Base-by-base conservation (phyloP, 2,329 filamentous ascomycete genomes). In the Calonectria pauciramosa region DNA sequence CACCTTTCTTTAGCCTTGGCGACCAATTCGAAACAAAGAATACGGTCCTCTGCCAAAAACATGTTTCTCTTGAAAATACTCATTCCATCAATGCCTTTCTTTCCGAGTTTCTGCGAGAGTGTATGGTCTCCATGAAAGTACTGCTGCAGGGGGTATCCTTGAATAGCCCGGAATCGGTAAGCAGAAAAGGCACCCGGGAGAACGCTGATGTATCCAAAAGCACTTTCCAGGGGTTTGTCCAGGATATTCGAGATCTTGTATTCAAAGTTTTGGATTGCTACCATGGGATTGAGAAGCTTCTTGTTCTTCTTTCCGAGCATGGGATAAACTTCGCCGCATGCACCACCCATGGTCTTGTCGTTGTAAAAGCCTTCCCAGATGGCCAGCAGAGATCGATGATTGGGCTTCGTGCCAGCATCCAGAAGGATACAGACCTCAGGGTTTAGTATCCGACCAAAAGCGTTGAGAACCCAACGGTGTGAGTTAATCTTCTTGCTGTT, bases 401-500 rank as follows among this genome's bases (percentile, higher is more conserved):
- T 71, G 8, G 60, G 69, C 13, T 71, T 66, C 2, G 69, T 71
- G 9, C 69, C 69, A 4, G 69, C 60, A 44, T 71, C 69, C 2
- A 71, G 49, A 41, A 66, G 49, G n/a, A 66, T 71, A 26, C 47
- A 54, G 18, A 71, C 47, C 13, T 71, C 60, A 1, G 69, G 60
- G 16, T 71, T 71, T 18, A 71, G 11, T 13, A 66, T 51, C n/a
- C 49, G 20, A 0, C 59, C 69, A 32, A 71, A 71, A 30, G 69
- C 69, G 11, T 65, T 66, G 16, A 66, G 64, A 13, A 66, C 47
- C 69, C 69, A 71, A 8, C 69, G 69, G 32, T 71, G 69, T 2
- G 69, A 71, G 28, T 71, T 71, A 36, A 71, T 71, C 18, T 71
- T 71, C 69, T 66, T 66, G 20, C 34, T 66, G 49, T 71, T 71